These are phyloP conservation scores for Catenaria anguillulae DNA, from an alignment of 371 early-diverging fungal species.

Conservation along the genomic window DNA sequence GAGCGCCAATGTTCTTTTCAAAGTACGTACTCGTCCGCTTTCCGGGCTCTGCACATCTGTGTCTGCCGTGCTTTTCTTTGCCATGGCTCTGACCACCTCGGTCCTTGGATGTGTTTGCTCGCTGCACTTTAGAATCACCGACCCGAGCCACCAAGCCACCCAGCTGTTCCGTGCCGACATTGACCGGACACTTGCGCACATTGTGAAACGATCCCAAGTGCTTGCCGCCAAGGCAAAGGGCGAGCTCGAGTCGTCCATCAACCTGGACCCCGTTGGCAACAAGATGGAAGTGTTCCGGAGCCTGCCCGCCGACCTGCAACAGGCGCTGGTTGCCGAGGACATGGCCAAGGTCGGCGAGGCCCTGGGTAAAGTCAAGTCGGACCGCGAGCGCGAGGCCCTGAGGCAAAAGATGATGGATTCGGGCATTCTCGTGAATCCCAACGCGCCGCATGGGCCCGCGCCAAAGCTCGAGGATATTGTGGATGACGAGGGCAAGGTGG, in stretches of 20 bases:
- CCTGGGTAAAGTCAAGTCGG: slow-evolving; percentile 35
- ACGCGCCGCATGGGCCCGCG: not conserved
- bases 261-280: slow-evolving; percentile 27
- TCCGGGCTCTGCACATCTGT: slow-evolving; percentile 12
- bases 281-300: slow-evolving; percentile 46
- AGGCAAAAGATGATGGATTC: not conserved
- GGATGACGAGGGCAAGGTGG: not conserved
- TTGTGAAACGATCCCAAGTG: slow-evolving; percentile 55
- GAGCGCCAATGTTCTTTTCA: slow-evolving; percentile 67
- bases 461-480: not conserved
- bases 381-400: not conserved
- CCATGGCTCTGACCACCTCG: no score
- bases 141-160: slow-evolving; percentile 35
- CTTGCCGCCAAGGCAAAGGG: slow-evolving; percentile 37
- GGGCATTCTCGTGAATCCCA: not conserved
- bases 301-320: slow-evolving; percentile 55
- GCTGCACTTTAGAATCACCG: slow-evolving; percentile 29
- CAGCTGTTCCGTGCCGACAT: slow-evolving; percentile 74
- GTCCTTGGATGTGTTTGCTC: no score
- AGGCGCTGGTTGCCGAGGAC: slow-evolving; percentile 55
- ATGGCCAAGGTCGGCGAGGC: slow-evolving; percentile 68
- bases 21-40: slow-evolving; percentile 29
- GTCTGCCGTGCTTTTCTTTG: no score
- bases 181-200: slow-evolving; percentile 58
- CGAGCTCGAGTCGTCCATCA: slow-evolving; percentile 15